Percentiles rank a stretch among this genome's conserved stretches.
phyloP scores from a whole-genome alignment of 164 flowering plant species.

The Nymphaea thermarum region DNA sequence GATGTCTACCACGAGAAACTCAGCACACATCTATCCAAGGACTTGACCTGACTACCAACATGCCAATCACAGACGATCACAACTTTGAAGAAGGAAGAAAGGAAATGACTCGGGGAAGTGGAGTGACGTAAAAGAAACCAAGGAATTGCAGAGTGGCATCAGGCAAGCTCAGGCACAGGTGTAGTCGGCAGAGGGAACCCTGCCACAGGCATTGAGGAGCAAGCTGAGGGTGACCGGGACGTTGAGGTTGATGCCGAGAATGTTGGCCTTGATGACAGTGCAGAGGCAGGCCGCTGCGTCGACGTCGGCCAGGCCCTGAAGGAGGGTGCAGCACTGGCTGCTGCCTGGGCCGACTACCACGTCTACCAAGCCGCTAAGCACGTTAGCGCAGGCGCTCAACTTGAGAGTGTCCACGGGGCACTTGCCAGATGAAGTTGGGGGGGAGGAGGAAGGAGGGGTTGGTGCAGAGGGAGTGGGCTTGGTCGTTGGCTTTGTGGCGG shows the following conservation, averaged over 20 bases:
- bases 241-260: constrained; percentile 38
- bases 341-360: constrained; percentile 45
- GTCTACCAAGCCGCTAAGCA: constrained; percentile 44
- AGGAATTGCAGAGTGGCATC: too few relatives aligned
- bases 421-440: constrained; percentile 9
- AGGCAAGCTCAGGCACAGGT: constrained; percentile 8
- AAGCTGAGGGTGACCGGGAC: constrained; percentile 50
- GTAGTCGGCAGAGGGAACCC: constrained; percentile 57
- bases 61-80: too few relatives aligned
- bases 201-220: constrained; percentile 53
- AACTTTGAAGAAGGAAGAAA: too few relatives aligned
- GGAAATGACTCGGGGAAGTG: too few relatives aligned
- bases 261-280: constrained; percentile 64
- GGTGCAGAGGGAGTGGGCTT: too few relatives aligned
- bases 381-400: constrained; percentile 64
- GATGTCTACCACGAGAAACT: too few relatives aligned
- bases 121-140: too few relatives aligned
- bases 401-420: constrained; percentile 69
- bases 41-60: too few relatives aligned
- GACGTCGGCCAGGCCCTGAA: constrained; percentile 53
- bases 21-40: too few relatives aligned
- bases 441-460: not conserved
- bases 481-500: too few relatives aligned
- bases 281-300: constrained; percentile 77
- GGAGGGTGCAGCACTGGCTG: constrained; percentile 36